phyloP scores from a whole-genome alignment of 176 grass and related monocot genomes.

The Guadua angustifolia region DNA sequence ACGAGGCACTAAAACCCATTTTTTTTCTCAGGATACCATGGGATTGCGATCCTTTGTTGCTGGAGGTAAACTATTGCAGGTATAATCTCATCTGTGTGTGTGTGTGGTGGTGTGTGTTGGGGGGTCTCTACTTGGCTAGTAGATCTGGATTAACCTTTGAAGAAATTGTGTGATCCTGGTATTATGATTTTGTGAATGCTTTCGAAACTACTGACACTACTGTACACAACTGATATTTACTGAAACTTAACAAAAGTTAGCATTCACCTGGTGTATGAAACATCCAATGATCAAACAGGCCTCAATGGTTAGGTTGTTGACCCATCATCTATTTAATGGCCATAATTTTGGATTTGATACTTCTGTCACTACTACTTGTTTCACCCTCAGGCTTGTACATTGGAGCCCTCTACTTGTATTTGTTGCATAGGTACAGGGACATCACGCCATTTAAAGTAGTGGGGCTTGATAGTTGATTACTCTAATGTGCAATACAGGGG shows the following conservation, averaged over 20 bases:
- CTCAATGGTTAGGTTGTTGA: background rate
- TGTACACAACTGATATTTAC: constrained; percentile 12
- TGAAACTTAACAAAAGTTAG: background rate
- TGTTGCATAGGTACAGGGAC: background rate
- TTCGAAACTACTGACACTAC: constrained; percentile 3
- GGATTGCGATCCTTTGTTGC: constrained; percentile 88
- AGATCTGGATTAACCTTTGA: constrained; percentile 9
- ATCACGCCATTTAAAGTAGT: background rate
- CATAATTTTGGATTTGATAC: constrained; percentile 2
- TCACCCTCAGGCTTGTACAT: constrained; percentile 9
- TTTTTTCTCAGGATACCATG: constrained; percentile 72
- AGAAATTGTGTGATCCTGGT: constrained; percentile 3
- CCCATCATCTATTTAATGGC: background rate
- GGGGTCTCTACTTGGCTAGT: background rate
- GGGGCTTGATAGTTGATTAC: background rate
- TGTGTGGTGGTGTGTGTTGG: no score
- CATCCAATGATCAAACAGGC: background rate
- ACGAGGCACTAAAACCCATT: background rate
- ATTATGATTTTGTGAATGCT: background rate
- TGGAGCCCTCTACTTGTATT: background rate
- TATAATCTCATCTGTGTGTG: constrained; percentile 19
- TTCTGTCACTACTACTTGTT: background rate
- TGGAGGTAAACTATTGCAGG: constrained; percentile 94
- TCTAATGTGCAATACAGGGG: background rate
- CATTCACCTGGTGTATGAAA: background rate